Base-by-base conservation (phyloP, 1,139 yeast species). In the Debaryomyces subglobosus region DNA sequence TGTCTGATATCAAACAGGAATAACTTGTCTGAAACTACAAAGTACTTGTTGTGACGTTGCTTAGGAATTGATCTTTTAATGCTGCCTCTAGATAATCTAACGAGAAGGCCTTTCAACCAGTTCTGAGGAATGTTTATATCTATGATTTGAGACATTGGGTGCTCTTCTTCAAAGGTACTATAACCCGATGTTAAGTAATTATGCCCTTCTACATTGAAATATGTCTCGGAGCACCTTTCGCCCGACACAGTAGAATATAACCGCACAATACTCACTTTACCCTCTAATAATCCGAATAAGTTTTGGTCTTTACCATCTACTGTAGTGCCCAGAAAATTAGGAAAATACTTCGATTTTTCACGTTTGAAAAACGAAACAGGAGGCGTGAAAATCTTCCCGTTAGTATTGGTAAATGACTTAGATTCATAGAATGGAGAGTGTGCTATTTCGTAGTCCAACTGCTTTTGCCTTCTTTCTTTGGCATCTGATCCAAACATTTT, bases 401-500 rank as follows among this genome's bases (percentile, higher is more conserved):
- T 81, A 2, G 95, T 88, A 57, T 86, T 86, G 45, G 86, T 75
- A 63, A 85, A 92, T 1, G 89, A 84, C 60, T 89, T 86, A 56
- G 90, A 78, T 57, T 91, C 96, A 58, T 86, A 86, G 74, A 90
- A 84, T 23, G 95, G 91, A n/a, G 96, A 88, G 60, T 86, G 89
- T 34, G 89, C 82, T 55, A 91, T 79, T 64, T 91, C 97, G 51
- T 82, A 79, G 59, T 89, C 91, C 51, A 89, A 69, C 52, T 72
- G 69, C 52, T 66, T 63, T 49, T 73, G 77, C 76, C 90, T 67
- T 65, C 79, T 56, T 74, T 85, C 77, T 71, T 79, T 68, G 49
- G 78, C 69, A 65, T 78, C 74, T 4, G 60, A 53, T 40, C 74
- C 65, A 54, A 75, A 74, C 16, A 70, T 43, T 41, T 66, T 65